Evolutionary conservation across 139 green algal species (phyloP).

Genomic region (Coccomyxa sp.): DNA sequence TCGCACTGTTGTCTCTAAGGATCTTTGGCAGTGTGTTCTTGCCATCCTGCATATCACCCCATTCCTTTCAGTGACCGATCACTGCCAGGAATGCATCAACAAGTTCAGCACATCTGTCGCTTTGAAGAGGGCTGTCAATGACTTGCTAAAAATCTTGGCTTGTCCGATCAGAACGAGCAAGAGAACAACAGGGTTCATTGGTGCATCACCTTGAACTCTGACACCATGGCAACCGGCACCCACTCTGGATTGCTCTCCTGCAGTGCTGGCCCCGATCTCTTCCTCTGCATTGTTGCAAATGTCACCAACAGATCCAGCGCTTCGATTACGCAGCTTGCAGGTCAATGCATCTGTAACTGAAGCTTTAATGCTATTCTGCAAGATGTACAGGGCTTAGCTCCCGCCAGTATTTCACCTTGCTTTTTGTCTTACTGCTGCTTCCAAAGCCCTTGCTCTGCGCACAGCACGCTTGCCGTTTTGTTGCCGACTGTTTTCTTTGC

Average conservation of each 20-base stretch:
- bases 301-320: too few relatives aligned
- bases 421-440: too few relatives aligned
- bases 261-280: neutral
- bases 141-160: neutral
- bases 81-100: neutral
- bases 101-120: neutral
- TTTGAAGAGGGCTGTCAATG: neutral
- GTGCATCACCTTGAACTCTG: constrained; percentile 12
- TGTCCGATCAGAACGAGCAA: neutral
- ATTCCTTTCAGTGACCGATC: neutral
- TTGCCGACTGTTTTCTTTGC: too few relatives aligned
- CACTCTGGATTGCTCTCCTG: constrained; percentile 6
- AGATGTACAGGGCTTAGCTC: too few relatives aligned
- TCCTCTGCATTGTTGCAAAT: neutral
- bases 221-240: constrained; percentile 3
- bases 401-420: too few relatives aligned
- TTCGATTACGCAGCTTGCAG: too few relatives aligned
- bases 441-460: too few relatives aligned
- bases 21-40: constrained; percentile 44
- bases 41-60: neutral
- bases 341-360: too few relatives aligned
- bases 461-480: too few relatives aligned
- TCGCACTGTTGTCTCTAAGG: constrained; percentile 34
- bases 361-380: too few relatives aligned
- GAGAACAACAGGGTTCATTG: neutral